phyloP scores from a whole-genome alignment of 1,284 basidiomycete genomes.

The Gymnopus androsaceus region DNA sequence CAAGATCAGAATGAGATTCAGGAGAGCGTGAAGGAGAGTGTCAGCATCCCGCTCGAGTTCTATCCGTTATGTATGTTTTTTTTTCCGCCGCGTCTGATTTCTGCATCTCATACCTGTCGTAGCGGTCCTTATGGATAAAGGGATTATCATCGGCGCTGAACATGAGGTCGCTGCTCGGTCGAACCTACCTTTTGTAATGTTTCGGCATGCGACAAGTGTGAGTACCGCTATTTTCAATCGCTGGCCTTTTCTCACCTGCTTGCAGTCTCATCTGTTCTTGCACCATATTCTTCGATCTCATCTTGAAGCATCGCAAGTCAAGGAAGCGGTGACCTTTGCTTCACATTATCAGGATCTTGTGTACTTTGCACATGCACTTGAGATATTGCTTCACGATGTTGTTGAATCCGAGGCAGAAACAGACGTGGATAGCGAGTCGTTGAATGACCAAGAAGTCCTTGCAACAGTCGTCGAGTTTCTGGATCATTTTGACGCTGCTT shows the following conservation, averaged over 20 bases:
- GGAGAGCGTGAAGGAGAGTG: constrained; percentile 86
- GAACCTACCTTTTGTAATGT: constrained; percentile 89
- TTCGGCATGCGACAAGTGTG: constrained; percentile 89
- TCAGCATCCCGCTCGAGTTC: constrained; percentile 89
- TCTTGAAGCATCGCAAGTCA: constrained; percentile 69
- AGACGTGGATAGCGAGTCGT: constrained; percentile 28
- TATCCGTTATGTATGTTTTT: constrained; percentile 86
- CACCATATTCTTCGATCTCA: constrained; percentile 90
- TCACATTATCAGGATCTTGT: constrained; percentile 86
- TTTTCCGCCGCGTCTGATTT: constrained; percentile 5
- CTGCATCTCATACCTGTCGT: constrained; percentile 12
- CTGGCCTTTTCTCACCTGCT: constrained; percentile 10
- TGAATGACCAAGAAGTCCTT: constrained; percentile 46
- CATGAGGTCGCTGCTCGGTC: constrained; percentile 79
- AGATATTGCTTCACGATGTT: constrained; percentile 91
- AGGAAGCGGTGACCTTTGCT: constrained; percentile 85
- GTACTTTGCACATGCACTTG: constrained; percentile 93
- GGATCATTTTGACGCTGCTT: constrained; percentile 88
- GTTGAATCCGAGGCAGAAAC: constrained; percentile 82
- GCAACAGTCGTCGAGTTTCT: constrained; percentile 85
- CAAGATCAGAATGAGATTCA: constrained; percentile 27
- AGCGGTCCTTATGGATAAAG: constrained; percentile 98
- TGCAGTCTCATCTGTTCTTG: constrained; percentile 89
- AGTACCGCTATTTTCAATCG: constrained; percentile 29
- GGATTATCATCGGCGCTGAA: constrained; percentile 96